These are phyloP conservation scores for Suhomyces chickasaworum DNA, from an alignment of 1,139 yeast species.

Conservation along the genomic window DNA sequence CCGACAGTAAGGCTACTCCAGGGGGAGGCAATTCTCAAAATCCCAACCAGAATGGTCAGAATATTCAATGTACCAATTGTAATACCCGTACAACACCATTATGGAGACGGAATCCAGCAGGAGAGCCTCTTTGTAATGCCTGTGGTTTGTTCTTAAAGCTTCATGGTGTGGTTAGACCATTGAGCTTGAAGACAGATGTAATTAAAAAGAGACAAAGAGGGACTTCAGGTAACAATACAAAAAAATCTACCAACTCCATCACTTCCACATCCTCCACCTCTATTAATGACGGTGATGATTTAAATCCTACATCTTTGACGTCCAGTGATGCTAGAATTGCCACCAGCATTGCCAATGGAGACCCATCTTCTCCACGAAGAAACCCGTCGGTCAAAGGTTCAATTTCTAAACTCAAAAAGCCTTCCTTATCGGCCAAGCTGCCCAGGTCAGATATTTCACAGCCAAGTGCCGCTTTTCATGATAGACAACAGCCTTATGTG, in stretches of 20 bases:
- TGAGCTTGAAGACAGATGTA: constrained; percentile 31
- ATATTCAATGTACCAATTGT: constrained; percentile 27
- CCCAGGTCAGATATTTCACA: background rate
- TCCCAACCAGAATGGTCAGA: constrained; percentile 2
- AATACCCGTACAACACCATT: constrained; percentile 31
- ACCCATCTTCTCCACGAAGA: constrained; percentile 1
- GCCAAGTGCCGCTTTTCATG: background rate
- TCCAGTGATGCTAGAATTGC: constrained; percentile 18
- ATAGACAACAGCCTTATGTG: constrained; percentile 1
- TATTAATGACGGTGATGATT: constrained; percentile 26
- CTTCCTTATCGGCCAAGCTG: background rate
- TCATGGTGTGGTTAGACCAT: constrained; percentile 32
- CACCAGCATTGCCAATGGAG: constrained; percentile 3
- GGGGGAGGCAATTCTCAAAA: background rate
- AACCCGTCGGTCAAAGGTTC: background rate
- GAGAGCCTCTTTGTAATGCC: constrained; percentile 32
- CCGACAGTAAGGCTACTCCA: constrained; percentile 1
- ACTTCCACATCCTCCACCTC: background rate
- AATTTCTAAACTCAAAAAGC: background rate
- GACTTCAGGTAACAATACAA: constrained; percentile 14
- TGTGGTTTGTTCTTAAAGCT: constrained; percentile 31
- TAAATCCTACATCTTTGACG: constrained; percentile 26
- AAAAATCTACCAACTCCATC: constrained; percentile 10
- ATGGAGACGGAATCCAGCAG: constrained; percentile 32
- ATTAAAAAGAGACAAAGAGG: constrained; percentile 33